Percentiles rank a stretch among this genome's conserved stretches.
phyloP scores from a whole-genome alignment of 1,284 basidiomycete species.

The Fomes fomentarius region DNA sequence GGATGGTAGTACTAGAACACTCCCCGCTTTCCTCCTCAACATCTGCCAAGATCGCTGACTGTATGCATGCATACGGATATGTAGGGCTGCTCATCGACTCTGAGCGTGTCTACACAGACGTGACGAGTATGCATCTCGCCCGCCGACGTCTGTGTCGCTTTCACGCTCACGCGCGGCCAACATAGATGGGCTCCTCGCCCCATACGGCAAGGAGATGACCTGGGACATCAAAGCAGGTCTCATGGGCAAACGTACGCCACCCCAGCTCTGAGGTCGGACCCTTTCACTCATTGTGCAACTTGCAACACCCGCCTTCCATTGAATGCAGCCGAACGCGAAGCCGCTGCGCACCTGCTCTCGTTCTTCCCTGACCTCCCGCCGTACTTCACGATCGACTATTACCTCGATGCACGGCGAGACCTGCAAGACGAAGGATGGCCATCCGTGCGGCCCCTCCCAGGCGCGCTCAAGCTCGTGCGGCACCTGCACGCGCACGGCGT shows the following conservation, averaged over 20 bases:
- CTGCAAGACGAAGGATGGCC: slow-evolving; percentile 71
- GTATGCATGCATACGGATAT: neutral
- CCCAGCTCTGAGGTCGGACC: slow-evolving; percentile 47
- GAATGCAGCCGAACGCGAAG: slow-evolving; percentile 64
- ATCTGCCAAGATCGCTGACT: slow-evolving; percentile 1
- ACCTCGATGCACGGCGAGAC: slow-evolving; percentile 54
- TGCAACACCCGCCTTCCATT: slow-evolving; percentile 3
- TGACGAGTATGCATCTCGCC: slow-evolving; percentile 57
- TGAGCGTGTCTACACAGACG: slow-evolving; percentile 73
- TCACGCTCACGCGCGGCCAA: neutral
- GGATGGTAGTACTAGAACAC: slow-evolving; percentile 59
- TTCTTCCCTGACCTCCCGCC: slow-evolving; percentile 70
- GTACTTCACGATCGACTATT: slow-evolving; percentile 56
- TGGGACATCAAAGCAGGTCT: slow-evolving; percentile 84
- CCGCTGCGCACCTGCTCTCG: slow-evolving; percentile 67
- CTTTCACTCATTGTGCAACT: neutral
- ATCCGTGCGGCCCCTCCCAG: slow-evolving; percentile 67
- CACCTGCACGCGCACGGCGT: slow-evolving; percentile 69
- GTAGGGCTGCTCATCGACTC: slow-evolving; percentile 72
- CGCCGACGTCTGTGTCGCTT: too few relatives aligned
- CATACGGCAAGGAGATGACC: slow-evolving; percentile 76
- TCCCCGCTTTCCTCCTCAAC: neutral
- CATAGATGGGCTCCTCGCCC: slow-evolving; percentile 69
- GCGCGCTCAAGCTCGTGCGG: slow-evolving; percentile 61
- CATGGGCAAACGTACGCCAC: slow-evolving; percentile 80